Evolutionary conservation across 2,329 filamentous ascomycete genomes (phyloP).

Genomic region (Xylariales sp.): DNA sequence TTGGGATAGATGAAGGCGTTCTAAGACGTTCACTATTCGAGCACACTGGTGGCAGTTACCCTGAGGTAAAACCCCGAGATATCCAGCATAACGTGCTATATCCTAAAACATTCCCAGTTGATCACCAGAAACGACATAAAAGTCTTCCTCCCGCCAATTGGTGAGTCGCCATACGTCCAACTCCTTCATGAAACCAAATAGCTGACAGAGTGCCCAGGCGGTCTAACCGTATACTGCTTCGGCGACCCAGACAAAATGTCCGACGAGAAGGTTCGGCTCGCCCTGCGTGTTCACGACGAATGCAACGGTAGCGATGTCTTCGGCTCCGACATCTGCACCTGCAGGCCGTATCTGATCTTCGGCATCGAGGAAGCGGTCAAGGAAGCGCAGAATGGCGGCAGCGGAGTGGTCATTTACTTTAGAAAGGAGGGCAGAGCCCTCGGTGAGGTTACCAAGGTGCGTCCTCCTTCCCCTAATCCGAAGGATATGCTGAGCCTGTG

Average conservation of each 20-base stretch:
- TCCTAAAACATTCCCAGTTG: slow-evolving; percentile 39
- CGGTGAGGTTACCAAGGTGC: slow-evolving; percentile 90
- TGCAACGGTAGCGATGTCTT: slow-evolving; percentile 98
- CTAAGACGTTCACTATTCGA: slow-evolving; percentile 87
- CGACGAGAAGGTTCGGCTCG: slow-evolving; percentile 73
- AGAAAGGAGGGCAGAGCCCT: slow-evolving; percentile 92
- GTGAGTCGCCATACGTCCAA: slow-evolving; percentile 29
- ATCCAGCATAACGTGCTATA: too few species aligned
- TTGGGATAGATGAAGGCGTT: slow-evolving; percentile 88
- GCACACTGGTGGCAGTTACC: slow-evolving; percentile 92
- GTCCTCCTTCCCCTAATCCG: not conserved
- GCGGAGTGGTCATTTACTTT: slow-evolving; percentile 97
- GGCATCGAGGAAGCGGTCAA: slow-evolving; percentile 97
- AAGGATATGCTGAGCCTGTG: too few species aligned
- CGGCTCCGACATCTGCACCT: slow-evolving; percentile 96
- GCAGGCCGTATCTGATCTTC: slow-evolving; percentile 90
- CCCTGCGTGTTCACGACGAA: slow-evolving; percentile 74
- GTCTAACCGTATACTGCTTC: slow-evolving; percentile 94
- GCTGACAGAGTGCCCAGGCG: too few species aligned
- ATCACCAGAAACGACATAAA: slow-evolving; percentile 95
- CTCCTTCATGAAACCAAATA: not conserved
- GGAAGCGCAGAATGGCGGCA: slow-evolving; percentile 89
- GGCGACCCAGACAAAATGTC: slow-evolving; percentile 93
- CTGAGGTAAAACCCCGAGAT: slow-evolving; percentile 70
- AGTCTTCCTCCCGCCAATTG: slow-evolving; percentile 91